These are phyloP conservation scores for Russula abietina DNA, from an alignment of 768 basidiomycete genomes.

Conservation along the genomic window DNA sequence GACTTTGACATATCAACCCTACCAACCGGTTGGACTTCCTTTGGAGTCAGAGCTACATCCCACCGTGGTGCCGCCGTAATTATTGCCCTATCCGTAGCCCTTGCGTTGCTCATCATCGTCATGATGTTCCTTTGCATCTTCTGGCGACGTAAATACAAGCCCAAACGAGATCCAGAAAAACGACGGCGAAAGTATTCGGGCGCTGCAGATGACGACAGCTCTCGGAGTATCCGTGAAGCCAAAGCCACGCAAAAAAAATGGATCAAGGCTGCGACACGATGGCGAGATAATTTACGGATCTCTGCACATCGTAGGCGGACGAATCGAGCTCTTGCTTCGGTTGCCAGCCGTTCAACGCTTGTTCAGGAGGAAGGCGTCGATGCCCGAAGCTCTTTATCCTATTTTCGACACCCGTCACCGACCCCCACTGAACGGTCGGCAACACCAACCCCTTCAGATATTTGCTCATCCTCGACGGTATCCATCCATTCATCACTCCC, in stretches of 20 bases:
- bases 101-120: slow-evolving; percentile 54
- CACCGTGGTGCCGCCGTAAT: slow-evolving; percentile 27
- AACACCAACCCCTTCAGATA: not conserved
- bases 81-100: slow-evolving; percentile 52
- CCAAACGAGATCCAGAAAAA: slow-evolving; percentile 47
- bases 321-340: slow-evolving; percentile 18
- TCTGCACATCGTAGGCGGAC: slow-evolving; percentile 53
- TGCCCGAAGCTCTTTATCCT: not conserved
- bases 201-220: slow-evolving; percentile 28
- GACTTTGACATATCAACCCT: slow-evolving; percentile 26
- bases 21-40: slow-evolving; percentile 26
- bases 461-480: not conserved
- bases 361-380: not conserved
- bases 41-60: not conserved
- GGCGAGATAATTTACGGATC: slow-evolving; percentile 58
- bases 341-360: slow-evolving; percentile 5
- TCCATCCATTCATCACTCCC: not conserved
- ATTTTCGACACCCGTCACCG: slow-evolving; percentile 11
- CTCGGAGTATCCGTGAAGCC: slow-evolving; percentile 35
- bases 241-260: slow-evolving; percentile 53
- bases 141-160: slow-evolving; percentile 46
- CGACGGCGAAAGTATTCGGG: slow-evolving; percentile 34
- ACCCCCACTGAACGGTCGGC: not conserved
- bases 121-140: slow-evolving; percentile 58
- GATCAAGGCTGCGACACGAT: slow-evolving; percentile 60